Evolutionary conservation across 768 basidiomycete species (phyloP).

Genomic region (Hygrophoropsis aurantiaca): DNA sequence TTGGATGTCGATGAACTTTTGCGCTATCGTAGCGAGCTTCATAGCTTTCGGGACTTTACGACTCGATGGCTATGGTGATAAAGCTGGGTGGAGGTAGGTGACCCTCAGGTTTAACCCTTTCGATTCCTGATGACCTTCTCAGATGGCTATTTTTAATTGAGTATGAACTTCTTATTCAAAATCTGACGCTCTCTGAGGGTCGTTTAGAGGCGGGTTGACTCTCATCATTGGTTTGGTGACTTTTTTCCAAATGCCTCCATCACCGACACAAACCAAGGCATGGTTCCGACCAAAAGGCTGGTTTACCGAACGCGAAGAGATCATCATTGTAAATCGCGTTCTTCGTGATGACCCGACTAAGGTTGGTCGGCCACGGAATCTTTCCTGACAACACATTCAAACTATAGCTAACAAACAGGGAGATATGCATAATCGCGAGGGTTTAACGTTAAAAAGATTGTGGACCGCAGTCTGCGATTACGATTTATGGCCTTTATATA

Average conservation of each 20-base stretch:
- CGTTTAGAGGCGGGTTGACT: constrained; percentile 30
- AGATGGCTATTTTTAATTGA: constrained; percentile 64
- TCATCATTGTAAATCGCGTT: constrained; percentile 55
- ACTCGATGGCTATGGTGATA: constrained; percentile 53
- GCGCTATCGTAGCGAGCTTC: constrained; percentile 50
- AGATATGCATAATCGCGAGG: constrained; percentile 69
- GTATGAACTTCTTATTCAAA: constrained; percentile 22
- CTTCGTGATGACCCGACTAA: constrained; percentile 61
- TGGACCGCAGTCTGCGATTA: constrained; percentile 56
- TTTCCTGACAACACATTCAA: background rate
- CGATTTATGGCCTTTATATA: constrained; percentile 62
- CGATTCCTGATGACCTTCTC: background rate
- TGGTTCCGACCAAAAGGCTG: constrained; percentile 60
- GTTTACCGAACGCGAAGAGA: constrained; percentile 60
- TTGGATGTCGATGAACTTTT: constrained; percentile 50
- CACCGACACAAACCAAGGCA: constrained; percentile 54
- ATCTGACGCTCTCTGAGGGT: too few species aligned
- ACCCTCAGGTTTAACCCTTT: background rate
- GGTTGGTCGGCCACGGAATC: constrained; percentile 18
- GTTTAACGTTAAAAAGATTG: constrained; percentile 45
- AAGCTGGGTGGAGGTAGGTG: constrained; percentile 50
- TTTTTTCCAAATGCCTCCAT: constrained; percentile 58
- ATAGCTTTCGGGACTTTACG: constrained; percentile 61
- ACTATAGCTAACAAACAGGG: constrained; percentile 35
- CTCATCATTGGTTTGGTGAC: constrained; percentile 49